Evolutionary conservation across 1,284 basidiomycete species (phyloP).

Genomic region (Tilletia walkeri): DNA sequence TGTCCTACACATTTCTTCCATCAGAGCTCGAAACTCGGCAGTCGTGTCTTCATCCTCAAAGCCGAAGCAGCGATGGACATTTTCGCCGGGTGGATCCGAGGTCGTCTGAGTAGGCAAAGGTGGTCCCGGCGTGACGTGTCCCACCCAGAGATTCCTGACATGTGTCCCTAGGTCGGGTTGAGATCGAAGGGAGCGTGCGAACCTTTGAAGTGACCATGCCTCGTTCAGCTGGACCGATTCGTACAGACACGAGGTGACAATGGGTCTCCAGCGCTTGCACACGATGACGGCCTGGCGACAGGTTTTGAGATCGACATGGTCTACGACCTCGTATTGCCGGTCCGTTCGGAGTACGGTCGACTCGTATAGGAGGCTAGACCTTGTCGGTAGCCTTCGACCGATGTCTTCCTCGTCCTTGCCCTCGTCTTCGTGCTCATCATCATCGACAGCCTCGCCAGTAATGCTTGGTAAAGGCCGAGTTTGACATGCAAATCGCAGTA

Average conservation of each 20-base stretch:
- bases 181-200: background rate
- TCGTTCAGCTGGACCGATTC: background rate
- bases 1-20: background rate
- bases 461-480: no score
- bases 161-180: background rate
- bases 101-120: background rate
- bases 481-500: no score
- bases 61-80: background rate
- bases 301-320: background rate
- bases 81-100: background rate
- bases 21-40: background rate
- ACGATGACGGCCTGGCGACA: background rate
- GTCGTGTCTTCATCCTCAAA: background rate
- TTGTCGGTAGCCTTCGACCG: background rate
- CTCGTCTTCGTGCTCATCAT: background rate
- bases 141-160: background rate
- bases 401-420: background rate
- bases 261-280: background rate
- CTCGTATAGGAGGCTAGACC: background rate
- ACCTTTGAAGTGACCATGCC: background rate
- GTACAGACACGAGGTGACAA: background rate
- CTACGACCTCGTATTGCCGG: background rate
- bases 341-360: background rate
- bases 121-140: background rate
- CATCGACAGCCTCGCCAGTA: no score